A percentile compares a stretch with the other conserved stretches of the same genome.
phyloP scores from a whole-genome alignment of 805 yeast genomes.

The Lachancea waltii region DNA sequence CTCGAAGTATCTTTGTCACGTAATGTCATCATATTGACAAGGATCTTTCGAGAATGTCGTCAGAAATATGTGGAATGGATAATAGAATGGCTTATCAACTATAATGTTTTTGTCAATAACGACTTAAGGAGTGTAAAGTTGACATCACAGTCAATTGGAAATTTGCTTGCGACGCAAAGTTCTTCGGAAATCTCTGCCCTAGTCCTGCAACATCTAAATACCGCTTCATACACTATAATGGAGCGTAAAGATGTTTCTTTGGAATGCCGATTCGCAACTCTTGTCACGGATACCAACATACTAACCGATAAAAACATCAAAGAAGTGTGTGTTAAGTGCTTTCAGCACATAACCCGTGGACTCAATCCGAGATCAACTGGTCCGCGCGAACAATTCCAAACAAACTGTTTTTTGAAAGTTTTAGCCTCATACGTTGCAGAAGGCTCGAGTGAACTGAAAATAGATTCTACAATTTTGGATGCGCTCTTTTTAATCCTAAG shows the following conservation, averaged over 20 bases:
- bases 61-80: constrained; percentile 19
- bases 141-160: not conserved
- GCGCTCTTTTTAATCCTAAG: not conserved
- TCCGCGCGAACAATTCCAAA: too few species aligned
- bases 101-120: constrained; percentile 16
- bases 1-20: constrained; percentile 36
- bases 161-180: not conserved
- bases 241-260: too few species aligned
- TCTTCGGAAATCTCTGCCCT: not conserved
- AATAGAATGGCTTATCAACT: constrained; percentile 21
- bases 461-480: not conserved
- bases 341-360: too few species aligned
- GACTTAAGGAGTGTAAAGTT: constrained; percentile 12
- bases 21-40: constrained; percentile 30
- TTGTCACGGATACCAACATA: too few species aligned
- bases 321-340: too few species aligned
- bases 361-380: too few species aligned
- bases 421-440: not conserved
- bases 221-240: too few species aligned
- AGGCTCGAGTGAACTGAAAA: not conserved
- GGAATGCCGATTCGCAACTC: too few species aligned
- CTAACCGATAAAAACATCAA: too few species aligned
- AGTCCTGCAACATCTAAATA: too few species aligned
- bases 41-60: constrained; percentile 15
- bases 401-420: constrained; percentile 1